Percentiles rank a stretch among this genome's conserved stretches.
These are phyloP conservation scores for Ophiostoma novo-ulmi DNA, from an alignment of 2,329 filamentous ascomycete species.

Conservation along the genomic window DNA sequence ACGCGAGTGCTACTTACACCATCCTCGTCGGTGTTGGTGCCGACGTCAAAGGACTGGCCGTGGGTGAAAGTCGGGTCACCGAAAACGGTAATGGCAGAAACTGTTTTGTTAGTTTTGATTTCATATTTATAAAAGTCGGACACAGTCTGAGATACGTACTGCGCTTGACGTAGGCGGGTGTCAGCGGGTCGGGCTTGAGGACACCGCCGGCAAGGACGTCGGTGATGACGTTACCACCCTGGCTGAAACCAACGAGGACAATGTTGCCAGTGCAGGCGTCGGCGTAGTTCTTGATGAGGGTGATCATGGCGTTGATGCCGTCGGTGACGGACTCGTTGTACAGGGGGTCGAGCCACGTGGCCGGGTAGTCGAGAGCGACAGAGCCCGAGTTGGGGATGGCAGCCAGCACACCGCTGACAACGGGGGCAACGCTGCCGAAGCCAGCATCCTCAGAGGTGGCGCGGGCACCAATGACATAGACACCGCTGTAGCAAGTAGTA, in stretches of 20 bases:
- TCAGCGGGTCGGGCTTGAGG: slow-evolving; percentile 20
- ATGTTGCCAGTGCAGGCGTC: slow-evolving; percentile 18
- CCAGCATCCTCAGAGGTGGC: slow-evolving; percentile 15
- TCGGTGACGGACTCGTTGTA: slow-evolving; percentile 19
- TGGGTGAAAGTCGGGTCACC: slow-evolving; percentile 22
- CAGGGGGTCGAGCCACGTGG: slow-evolving; percentile 17
- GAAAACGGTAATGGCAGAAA: slow-evolving; percentile 20
- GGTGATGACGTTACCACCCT: slow-evolving; percentile 21
- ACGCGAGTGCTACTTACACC: slow-evolving; percentile 6
- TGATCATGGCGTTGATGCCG: slow-evolving; percentile 18
- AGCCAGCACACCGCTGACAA: slow-evolving; percentile 10
- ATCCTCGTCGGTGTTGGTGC: slow-evolving; percentile 18
- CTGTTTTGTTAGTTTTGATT: slow-evolving; percentile 7
- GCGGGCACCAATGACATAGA: slow-evolving; percentile 20
- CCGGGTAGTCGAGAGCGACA: slow-evolving; percentile 20
- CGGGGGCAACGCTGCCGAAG: slow-evolving; percentile 11
- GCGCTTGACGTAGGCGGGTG: slow-evolving; percentile 14
- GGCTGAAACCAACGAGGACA: slow-evolving; percentile 21
- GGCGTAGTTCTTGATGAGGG: slow-evolving; percentile 19
- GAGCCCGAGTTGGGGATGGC: slow-evolving; percentile 20
- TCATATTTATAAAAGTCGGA: not conserved
- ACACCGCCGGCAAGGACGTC: slow-evolving; percentile 19
- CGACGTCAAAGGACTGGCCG: slow-evolving; percentile 18
- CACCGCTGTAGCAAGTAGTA: slow-evolving; percentile 21
- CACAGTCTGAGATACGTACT: not conserved